Conservation (phyloP, 805 yeast species). For the Metschnikowia kofuensis region DNA sequence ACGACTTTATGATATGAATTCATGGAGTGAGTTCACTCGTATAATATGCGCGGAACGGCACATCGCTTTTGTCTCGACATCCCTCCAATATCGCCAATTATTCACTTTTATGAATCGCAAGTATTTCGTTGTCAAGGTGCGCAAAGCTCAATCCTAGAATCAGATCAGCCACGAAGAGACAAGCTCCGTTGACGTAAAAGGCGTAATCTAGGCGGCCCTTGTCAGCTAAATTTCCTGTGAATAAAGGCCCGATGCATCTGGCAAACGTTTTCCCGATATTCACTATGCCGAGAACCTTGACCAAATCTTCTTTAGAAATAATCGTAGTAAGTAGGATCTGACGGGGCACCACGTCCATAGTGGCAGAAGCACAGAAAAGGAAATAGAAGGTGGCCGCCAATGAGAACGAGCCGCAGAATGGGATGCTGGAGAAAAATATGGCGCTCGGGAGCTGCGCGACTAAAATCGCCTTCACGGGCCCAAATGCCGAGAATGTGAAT, state of each 20-base stretch:
- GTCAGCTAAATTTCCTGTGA: slow-evolving; percentile 73
- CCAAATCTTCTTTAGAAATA: slow-evolving; percentile 59
- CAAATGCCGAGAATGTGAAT: slow-evolving; percentile 57
- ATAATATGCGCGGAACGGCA: too few species aligned
- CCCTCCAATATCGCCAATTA: background rate
- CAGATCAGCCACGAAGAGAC: slow-evolving; percentile 48
- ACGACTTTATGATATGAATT: background rate
- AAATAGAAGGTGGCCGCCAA: slow-evolving; percentile 59
- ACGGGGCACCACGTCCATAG: slow-evolving; percentile 92
- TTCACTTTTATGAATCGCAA: slow-evolving; percentile 7
- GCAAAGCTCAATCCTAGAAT: slow-evolving; percentile 43
- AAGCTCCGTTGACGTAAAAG: slow-evolving; percentile 50
- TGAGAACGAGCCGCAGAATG: slow-evolving; percentile 20
- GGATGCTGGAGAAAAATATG: slow-evolving; percentile 47
- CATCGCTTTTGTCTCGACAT: too few species aligned
- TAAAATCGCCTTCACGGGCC: slow-evolving; percentile 77
- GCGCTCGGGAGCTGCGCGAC: slow-evolving; percentile 79
- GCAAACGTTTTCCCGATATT: slow-evolving; percentile 86
- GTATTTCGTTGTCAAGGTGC: slow-evolving; percentile 36
- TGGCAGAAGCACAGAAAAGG: slow-evolving; percentile 45
- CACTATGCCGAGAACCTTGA: slow-evolving; percentile 80
- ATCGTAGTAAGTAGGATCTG: slow-evolving; percentile 73
- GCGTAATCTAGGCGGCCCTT: slow-evolving; percentile 45
- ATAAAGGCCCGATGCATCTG: slow-evolving; percentile 74
- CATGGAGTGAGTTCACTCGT: too few species aligned